Conservation (phyloP, 495 filamentous ascomycete genomes). For the Usnea hakonensis region DNA sequence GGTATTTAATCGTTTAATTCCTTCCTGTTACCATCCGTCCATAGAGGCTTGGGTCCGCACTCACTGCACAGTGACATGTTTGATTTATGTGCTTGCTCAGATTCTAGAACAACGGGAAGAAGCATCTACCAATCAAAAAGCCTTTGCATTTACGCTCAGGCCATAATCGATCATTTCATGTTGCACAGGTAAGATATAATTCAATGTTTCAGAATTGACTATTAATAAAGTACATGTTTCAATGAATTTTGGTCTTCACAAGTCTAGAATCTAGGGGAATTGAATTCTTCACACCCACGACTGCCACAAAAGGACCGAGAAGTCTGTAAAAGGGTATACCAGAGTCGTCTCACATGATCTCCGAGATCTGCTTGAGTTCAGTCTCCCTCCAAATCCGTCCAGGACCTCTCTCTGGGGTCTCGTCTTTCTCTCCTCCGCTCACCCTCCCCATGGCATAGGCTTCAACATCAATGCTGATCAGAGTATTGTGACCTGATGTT, state of each 20-base stretch:
- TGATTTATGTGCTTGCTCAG: neutral
- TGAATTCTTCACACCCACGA: neutral
- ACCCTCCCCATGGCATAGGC: neutral
- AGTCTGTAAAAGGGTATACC: neutral
- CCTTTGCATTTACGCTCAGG: neutral
- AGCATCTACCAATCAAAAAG: neutral
- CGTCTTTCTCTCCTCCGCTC: neutral
- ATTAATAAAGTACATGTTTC: neutral
- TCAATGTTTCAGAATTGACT: too few species aligned
- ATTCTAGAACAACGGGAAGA: neutral
- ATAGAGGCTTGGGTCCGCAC: neutral
- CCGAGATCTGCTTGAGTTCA: neutral
- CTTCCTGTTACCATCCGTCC: neutral
- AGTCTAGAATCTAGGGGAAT: neutral
- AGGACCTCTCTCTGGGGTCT: neutral
- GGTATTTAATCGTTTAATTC: neutral
- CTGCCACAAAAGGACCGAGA: neutral
- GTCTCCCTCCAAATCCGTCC: constrained; percentile 4
- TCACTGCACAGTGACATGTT: neutral
- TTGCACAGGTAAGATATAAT: neutral
- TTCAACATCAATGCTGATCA: neutral
- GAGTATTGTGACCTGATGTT: neutral
- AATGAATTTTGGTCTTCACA: neutral
- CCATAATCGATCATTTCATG: neutral
- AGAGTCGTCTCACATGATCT: neutral